A percentile compares a stretch with the other conserved stretches of the same genome.
Evolutionary conservation across 768 basidiomycete genomes (phyloP).

Genomic region (Neoboletus subvelutipes): DNA sequence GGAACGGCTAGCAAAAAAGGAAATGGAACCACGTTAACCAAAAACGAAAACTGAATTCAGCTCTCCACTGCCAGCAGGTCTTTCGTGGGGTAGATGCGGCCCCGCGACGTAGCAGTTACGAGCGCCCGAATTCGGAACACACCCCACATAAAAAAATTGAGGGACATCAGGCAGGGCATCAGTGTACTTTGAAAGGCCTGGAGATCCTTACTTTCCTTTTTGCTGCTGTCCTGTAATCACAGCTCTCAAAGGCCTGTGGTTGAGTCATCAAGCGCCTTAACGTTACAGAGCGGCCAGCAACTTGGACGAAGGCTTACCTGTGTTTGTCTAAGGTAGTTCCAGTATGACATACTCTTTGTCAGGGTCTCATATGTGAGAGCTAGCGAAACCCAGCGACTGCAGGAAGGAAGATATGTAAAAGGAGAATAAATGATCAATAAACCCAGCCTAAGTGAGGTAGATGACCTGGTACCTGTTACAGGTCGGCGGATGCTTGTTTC

Average conservation of each 20-base stretch:
- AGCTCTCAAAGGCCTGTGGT: neutral
- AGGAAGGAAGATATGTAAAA: neutral
- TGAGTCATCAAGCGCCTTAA: neutral
- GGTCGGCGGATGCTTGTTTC: constrained; percentile 4
- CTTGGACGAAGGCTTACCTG: neutral
- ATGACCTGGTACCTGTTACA: constrained; percentile 2
- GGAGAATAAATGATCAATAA: neutral
- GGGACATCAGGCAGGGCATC: no score
- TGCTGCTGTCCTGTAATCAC: neutral
- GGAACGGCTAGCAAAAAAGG: no score
- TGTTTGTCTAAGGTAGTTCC: constrained; percentile 4
- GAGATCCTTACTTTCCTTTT: neutral
- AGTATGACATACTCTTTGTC: neutral
- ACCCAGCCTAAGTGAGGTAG: neutral
- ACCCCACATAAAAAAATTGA: neutral
- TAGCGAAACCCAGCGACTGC: neutral
- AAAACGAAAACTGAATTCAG: no score
- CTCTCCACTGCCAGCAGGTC: no score
- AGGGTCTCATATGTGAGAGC: neutral
- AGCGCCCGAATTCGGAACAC: neutral
- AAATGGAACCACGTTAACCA: no score
- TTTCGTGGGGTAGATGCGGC: no score
- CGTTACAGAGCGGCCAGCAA: neutral
- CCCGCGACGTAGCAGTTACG: constrained; percentile 1
- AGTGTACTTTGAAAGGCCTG: neutral